phyloP scores from a whole-genome alignment of 371 early-diverging fungal species.

The Syncephalastrum racemosum region DNA sequence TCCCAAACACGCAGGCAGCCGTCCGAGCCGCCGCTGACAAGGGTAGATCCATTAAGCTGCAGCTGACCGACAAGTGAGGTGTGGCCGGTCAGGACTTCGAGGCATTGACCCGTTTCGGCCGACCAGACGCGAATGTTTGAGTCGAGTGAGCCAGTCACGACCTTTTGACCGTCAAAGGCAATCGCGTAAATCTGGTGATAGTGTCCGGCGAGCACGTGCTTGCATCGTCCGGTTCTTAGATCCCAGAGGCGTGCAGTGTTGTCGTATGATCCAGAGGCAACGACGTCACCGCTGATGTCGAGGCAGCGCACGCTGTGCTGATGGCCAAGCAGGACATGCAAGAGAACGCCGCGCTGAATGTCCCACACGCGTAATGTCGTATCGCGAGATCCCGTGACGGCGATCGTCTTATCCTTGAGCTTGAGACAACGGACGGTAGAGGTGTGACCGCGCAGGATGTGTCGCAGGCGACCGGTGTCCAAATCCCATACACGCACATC shows the following conservation, averaged over 20 bases:
- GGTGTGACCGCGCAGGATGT: conserved; percentile 85
- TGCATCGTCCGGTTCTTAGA: conserved; percentile 65
- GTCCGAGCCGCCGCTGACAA: conserved; percentile 88
- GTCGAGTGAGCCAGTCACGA: conserved; percentile 79
- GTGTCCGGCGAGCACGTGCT: conserved; percentile 72
- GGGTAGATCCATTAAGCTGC: conserved; percentile 67
- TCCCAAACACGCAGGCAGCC: conserved; percentile 89
- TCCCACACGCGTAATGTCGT: conserved; percentile 83
- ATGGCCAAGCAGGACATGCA: conserved; percentile 71
- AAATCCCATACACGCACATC: conserved; percentile 91
- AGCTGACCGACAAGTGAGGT: conserved; percentile 86
- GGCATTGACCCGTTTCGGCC: conserved; percentile 57
- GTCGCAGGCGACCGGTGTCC: conserved; percentile 70
- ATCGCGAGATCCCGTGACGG: conserved; percentile 92
- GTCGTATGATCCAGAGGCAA: conserved; percentile 93
- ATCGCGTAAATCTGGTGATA: conserved; percentile 68
- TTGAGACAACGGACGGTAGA: conserved; percentile 91
- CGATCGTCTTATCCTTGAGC: conserved; percentile 63
- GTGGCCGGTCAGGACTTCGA: conserved; percentile 73
- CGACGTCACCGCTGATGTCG: conserved; percentile 71
- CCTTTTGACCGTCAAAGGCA: conserved; percentile 66
- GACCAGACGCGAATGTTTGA: conserved; percentile 75
- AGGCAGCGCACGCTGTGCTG: conserved; percentile 83
- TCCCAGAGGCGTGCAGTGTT: conserved; percentile 89
- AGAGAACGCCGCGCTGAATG: conserved; percentile 64